Percentiles rank a stretch among this genome's conserved stretches.
phyloP scores from a whole-genome alignment of 176 grass and related monocot genomes.

The Cenchrus americanus region DNA sequence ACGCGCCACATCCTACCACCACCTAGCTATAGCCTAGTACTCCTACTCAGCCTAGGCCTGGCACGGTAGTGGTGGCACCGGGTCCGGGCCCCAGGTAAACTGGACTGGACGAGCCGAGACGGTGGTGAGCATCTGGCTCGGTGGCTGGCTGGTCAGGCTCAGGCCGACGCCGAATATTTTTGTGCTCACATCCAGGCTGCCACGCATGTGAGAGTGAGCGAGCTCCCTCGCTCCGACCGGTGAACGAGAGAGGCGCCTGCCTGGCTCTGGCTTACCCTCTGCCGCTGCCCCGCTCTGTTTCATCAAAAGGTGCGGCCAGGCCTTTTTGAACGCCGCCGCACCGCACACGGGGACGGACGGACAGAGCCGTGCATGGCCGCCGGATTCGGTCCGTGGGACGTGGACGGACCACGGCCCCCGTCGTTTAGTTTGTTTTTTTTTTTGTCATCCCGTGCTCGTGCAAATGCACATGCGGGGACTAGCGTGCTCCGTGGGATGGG shows the following conservation, averaged over 20 bases:
- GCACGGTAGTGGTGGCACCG: not conserved
- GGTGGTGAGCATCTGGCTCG: not conserved
- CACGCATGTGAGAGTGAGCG: slow-evolving; percentile 5
- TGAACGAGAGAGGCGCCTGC: not conserved
- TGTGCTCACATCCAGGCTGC: not conserved
- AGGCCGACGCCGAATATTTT: not conserved
- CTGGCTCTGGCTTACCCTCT: not conserved
- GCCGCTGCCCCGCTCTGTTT: not conserved
- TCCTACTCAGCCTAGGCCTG: not conserved
- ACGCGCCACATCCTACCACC: not conserved
- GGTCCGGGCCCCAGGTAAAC: not conserved
- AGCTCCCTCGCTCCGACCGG: not conserved
- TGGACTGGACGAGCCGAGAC: not conserved
- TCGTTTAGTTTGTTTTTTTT: not conserved
- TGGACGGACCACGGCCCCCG: slow-evolving; percentile 13
- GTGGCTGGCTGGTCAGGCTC: not conserved
- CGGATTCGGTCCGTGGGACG: not conserved
- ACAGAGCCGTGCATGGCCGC: not conserved
- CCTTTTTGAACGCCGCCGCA: slow-evolving; percentile 13
- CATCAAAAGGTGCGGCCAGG: slow-evolving; percentile 9
- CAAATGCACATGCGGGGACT: not conserved
- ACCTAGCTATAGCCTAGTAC: not conserved
- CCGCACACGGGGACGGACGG: too few relatives aligned
- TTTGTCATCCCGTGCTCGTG: not conserved
- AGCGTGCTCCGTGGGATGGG: not conserved